Base-by-base conservation (phyloP, 345 rosid species). In the Salix exigua region DNA sequence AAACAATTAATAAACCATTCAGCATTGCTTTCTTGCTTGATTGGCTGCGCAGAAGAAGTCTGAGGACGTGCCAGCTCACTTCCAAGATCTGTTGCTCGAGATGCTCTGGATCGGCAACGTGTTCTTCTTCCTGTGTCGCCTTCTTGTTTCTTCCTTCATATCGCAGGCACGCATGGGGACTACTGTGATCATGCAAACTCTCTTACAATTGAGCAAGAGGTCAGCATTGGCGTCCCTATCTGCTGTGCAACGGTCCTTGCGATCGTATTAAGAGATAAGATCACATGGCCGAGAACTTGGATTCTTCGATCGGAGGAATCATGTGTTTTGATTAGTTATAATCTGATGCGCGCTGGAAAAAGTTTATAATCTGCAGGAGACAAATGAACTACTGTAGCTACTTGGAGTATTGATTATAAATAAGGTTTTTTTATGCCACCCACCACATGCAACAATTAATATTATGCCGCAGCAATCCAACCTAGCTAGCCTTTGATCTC, bases 61-160 rank as follows among this genome's bases (percentile, higher is more conserved):
- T 14, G 62, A 63, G 75, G 80, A 79, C 73, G 81, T 66, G 81
- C 60, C 79, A 71, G 83, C 85, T 85, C 81, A 83, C 79, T 60
- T 70, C 30, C 35, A 71, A 55, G 84, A 83, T 85, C 66, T 80
- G 77, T 38, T 55, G 23, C 66, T 70, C 46, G 55, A 68, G 78
- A 71, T 73, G 70, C 80, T 74, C 77, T 75, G 71, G 66, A 66
- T 40, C 65, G 75, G 72, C 76, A 68, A 61, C 16, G 75, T 42
- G 72, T 30, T 77, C 66, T 66, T 69, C 67, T 67, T 33, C 35
- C 35, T 66, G 71, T 26, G 53, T 66, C 75, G 48, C 79, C 61
- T 51, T 26, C 63, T 68, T 80, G 62, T 64, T 73, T 71, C 74
- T 74, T 55, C 58, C 19, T 70, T 37, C 31, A 40, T 44, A 25